Conservation (phyloP, 805 yeast genomes). For the Millerozyma miso region DNA sequence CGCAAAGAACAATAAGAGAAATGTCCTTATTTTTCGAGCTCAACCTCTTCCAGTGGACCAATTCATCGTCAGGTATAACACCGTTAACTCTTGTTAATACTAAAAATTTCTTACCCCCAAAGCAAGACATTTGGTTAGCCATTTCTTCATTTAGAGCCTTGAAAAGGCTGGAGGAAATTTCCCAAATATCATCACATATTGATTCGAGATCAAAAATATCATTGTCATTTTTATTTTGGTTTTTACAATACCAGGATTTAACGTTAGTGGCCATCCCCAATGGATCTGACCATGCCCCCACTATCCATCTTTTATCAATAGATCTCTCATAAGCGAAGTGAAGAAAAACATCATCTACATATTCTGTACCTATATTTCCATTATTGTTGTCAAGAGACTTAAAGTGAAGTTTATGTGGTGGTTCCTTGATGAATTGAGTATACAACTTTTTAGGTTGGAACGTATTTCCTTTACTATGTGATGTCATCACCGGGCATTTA, state of each 20-base stretch:
- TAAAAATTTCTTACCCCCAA: slow-evolving; percentile 55
- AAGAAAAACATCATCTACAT: slow-evolving; percentile 66
- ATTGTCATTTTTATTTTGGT: slow-evolving; percentile 10
- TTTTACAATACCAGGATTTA: slow-evolving; percentile 58
- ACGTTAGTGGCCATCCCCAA: slow-evolving; percentile 60
- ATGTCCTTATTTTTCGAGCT: slow-evolving; percentile 55
- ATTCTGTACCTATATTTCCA: slow-evolving; percentile 14
- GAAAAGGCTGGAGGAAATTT: slow-evolving; percentile 46
- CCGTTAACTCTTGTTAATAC: slow-evolving; percentile 69
- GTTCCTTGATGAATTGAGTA: slow-evolving; percentile 33
- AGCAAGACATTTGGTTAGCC: slow-evolving; percentile 25
- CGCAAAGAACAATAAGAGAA: slow-evolving; percentile 66
- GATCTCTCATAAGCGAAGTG: slow-evolving; percentile 87
- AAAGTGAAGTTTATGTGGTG: slow-evolving; percentile 34
- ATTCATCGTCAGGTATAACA: slow-evolving; percentile 76
- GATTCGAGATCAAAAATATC: slow-evolving; percentile 17
- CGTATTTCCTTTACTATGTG: slow-evolving; percentile 7
- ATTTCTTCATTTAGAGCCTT: slow-evolving; percentile 30
- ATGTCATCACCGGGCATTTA: slow-evolving; percentile 40
- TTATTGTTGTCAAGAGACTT: slow-evolving; percentile 24
- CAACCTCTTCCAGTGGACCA: slow-evolving; percentile 72
- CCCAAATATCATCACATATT: slow-evolving; percentile 67
- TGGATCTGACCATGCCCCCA: slow-evolving; percentile 88
- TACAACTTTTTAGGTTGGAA: slow-evolving; percentile 15
- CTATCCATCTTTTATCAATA: slow-evolving; percentile 75